Conservation (phyloP, 257 asterid genomes). For the Fraxinus pennsylvanica region DNA sequence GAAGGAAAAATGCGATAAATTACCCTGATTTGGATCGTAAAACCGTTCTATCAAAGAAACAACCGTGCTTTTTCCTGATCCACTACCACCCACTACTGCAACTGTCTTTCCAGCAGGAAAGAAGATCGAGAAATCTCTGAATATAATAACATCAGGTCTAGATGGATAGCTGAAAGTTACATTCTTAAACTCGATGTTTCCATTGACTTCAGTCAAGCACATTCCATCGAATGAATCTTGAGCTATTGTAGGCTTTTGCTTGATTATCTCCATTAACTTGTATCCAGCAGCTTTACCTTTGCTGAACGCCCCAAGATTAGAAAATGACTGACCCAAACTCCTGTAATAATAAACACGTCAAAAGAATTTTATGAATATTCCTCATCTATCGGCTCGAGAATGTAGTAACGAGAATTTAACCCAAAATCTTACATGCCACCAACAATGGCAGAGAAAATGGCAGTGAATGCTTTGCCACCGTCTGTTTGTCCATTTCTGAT, state of each 20-base stretch:
- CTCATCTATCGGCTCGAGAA: neutral
- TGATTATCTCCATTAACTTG: constrained; percentile 87
- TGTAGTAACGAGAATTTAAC: neutral
- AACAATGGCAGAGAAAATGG: constrained; percentile 91
- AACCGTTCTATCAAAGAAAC: constrained; percentile 91
- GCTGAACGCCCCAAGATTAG: constrained; percentile 94
- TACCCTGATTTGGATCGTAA: constrained; percentile 95
- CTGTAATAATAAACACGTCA: constrained; percentile 42
- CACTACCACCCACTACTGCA: constrained; percentile 99
- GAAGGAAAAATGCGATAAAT: constrained; percentile 15
- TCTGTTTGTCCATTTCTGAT: constrained; percentile 83
- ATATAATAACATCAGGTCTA: constrained; percentile 90
- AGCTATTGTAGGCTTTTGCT: constrained; percentile 75
- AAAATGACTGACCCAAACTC: constrained; percentile 98
- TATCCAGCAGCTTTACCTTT: constrained; percentile 97
- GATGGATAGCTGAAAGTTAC: constrained; percentile 96
- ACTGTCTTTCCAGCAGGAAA: constrained; percentile 97
- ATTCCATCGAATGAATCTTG: constrained; percentile 56
- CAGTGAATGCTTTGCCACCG: constrained; percentile 97
- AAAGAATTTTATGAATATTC: constrained; percentile 17
- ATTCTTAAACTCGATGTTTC: constrained; percentile 86
- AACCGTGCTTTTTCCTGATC: constrained; percentile 97
- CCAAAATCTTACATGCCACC: constrained; percentile 91
- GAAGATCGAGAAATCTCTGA: constrained; percentile 84
- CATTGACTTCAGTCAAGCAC: constrained; percentile 62